Evolutionary conservation across 106 monocot species (phyloP).

Genomic region (Dioscorea alata): DNA sequence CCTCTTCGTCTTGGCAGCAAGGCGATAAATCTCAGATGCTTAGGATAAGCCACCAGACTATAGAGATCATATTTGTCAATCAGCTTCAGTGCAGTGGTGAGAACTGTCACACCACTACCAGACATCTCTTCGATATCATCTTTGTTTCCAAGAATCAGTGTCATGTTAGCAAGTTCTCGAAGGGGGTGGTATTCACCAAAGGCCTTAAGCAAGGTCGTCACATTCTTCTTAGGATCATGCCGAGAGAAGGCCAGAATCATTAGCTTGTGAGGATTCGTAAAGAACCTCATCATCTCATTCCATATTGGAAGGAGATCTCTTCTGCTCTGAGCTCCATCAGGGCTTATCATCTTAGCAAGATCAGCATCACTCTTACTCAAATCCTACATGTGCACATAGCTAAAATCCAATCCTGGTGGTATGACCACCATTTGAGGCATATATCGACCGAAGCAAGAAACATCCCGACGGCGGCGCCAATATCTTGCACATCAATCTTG

Average conservation of each 20-base stretch:
- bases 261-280: slow-evolving; percentile 78
- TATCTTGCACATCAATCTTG: slow-evolving; percentile 28
- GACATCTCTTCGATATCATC: slow-evolving; percentile 76
- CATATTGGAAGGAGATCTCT: slow-evolving; percentile 58
- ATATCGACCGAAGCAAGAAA: slow-evolving; percentile 58
- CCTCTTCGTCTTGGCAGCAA: slow-evolving; percentile 69
- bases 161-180: slow-evolving; percentile 67
- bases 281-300: slow-evolving; percentile 75
- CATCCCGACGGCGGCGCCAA: slow-evolving; percentile 45
- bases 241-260: slow-evolving; percentile 79
- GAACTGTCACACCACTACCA: slow-evolving; percentile 34
- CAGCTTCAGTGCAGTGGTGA: slow-evolving; percentile 59
- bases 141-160: slow-evolving; percentile 62
- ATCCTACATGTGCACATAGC: slow-evolving; percentile 50
- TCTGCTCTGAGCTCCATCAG: slow-evolving; percentile 28
- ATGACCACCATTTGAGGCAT: slow-evolving; percentile 89
- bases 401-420: slow-evolving; percentile 83
- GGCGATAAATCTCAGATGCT: slow-evolving; percentile 70
- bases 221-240: slow-evolving; percentile 81
- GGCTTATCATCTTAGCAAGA: slow-evolving; percentile 27
- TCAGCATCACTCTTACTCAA: slow-evolving; percentile 44
- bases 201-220: slow-evolving; percentile 64
- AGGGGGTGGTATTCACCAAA: slow-evolving; percentile 57
- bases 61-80: slow-evolving; percentile 73
- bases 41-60: slow-evolving; percentile 71